Percentiles rank a stretch among this genome's conserved stretches.
Conservation (phyloP, 805 yeast genomes). For the Metschnikowia vanudenii region DNA sequence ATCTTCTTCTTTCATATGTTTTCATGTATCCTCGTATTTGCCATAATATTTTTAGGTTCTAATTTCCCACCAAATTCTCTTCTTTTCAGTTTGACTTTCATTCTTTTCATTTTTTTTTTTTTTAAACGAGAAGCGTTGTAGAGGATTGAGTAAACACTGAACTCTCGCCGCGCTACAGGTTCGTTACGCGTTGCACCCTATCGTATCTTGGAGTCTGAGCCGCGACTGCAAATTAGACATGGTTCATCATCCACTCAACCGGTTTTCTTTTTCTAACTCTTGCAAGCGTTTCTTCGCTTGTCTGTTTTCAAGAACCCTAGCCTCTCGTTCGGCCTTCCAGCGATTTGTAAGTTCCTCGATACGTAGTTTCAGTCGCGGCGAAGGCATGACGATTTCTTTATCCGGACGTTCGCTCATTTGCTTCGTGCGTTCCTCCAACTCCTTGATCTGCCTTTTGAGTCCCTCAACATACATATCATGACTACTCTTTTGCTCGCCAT, state of each 20-base stretch:
- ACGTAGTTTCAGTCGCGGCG: slow-evolving; percentile 46
- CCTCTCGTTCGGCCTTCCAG: slow-evolving; percentile 72
- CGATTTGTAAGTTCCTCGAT: slow-evolving; percentile 60
- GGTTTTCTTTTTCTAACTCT: slow-evolving; percentile 32
- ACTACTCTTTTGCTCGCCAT: slow-evolving; percentile 23
- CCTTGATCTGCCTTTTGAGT: slow-evolving; percentile 19
- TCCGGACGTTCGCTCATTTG: slow-evolving; percentile 26
- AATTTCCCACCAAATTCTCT: too few species aligned
- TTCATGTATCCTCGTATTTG: too few species aligned
- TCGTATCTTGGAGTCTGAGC: not conserved
- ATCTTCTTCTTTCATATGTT: too few species aligned
- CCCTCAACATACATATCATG: slow-evolving; percentile 21
- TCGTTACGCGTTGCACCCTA: slow-evolving; percentile 1
- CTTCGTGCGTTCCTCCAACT: slow-evolving; percentile 26
- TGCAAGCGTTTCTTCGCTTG: slow-evolving; percentile 52
- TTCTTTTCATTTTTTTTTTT: too few species aligned
- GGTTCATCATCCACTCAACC: too few species aligned
- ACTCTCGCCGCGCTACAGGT: too few species aligned
- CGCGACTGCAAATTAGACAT: slow-evolving; percentile 4
- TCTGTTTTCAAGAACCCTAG: slow-evolving; percentile 57
- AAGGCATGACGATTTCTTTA: slow-evolving; percentile 4
- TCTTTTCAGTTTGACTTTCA: too few species aligned
- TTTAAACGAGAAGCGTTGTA: too few species aligned
- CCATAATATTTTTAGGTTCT: too few species aligned
- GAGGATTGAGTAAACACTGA: too few species aligned